A percentile compares a stretch with the other conserved stretches of the same genome.
phyloP scores from a whole-genome alignment of 208 protist species.

The Crithidia expoeki region DNA sequence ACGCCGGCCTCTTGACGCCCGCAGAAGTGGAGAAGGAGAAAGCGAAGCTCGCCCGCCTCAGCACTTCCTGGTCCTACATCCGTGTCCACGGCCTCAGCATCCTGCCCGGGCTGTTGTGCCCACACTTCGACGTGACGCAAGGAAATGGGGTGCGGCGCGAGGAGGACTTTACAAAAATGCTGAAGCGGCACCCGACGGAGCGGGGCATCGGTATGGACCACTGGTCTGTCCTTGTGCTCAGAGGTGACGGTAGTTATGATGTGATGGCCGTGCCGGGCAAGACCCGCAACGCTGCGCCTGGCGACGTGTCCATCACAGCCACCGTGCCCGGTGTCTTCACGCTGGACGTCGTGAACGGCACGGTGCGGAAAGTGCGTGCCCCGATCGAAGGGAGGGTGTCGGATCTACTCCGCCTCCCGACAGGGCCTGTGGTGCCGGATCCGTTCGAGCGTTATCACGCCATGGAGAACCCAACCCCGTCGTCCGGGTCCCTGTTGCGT shows the following conservation, averaged over 20 bases:
- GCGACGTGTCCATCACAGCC: slow-evolving; percentile 8
- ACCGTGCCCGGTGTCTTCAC: slow-evolving; percentile 52
- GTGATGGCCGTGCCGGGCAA: slow-evolving; percentile 68
- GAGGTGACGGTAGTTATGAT: slow-evolving; percentile 74
- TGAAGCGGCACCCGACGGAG: slow-evolving; percentile 89
- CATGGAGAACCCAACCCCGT: slow-evolving; percentile 82
- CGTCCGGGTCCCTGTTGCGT: slow-evolving; percentile 53
- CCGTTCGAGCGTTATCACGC: slow-evolving; percentile 86
- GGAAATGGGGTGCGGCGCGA: slow-evolving; percentile 74
- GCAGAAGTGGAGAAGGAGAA: slow-evolving; percentile 25
- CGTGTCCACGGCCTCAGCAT: slow-evolving; percentile 80
- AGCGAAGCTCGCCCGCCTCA: slow-evolving; percentile 22
- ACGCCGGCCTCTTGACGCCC: slow-evolving; percentile 15
- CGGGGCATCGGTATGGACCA: slow-evolving; percentile 87
- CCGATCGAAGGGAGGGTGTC: slow-evolving; percentile 39
- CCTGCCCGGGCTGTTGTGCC: slow-evolving; percentile 87
- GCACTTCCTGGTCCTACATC: slow-evolving; percentile 80
- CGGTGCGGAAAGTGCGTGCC: slow-evolving; percentile 31
- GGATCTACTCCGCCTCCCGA: slow-evolving; percentile 60
- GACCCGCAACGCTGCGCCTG: slow-evolving; percentile 20
- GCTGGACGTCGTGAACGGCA: slow-evolving; percentile 71
- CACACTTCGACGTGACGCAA: slow-evolving; percentile 79
- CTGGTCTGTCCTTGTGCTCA: slow-evolving; percentile 79
- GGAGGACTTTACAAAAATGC: slow-evolving; percentile 85
- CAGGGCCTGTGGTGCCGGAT: slow-evolving; percentile 65